Evolutionary conservation across 2,329 filamentous ascomycete genomes (phyloP), one percentile per base, ranked within the genome.

Genomic region (Aspergillus pseudoterreus): DNA sequence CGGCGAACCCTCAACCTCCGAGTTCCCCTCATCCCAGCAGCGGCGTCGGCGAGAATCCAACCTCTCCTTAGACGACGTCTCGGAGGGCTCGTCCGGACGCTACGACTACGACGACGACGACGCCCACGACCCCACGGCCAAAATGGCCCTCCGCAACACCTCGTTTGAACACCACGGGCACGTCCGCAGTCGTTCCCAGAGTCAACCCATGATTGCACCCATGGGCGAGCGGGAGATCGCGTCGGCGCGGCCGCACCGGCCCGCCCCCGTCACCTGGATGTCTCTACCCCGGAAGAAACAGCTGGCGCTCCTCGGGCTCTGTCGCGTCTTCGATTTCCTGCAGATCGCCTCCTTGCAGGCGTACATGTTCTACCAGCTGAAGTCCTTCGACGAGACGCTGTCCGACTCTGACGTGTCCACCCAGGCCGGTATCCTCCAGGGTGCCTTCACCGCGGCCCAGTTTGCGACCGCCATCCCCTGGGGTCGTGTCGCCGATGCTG

Each of bases 281-380:
- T 68, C 68, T 3, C 61, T 73, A 15, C 70, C 70, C 30, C 61
- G 57, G 27, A 73, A 73, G 57, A 61, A 65, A 22, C 70, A 73
- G 63, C 61, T 72, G 43, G 62, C 56, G 2, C 51, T 72, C 19
- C 57, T 73, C 10, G 69, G 68, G 21, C 63, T 72, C 3, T 71
- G 70, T 52, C 70, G 69, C 2, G 70, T 73, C 39, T 71, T 72
- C 47, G 70, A 73, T 48, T 72, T 73, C 50, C 54, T 73, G 12
- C 70, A 73, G 54, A 64, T 72, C 32, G 67, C 70, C 50, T 71
- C 70, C 14, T 50, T 72, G 49, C 70, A 72, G 54, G 81, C 86
- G 0, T 92, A 92, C 70, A 86, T 92, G 79, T 94, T 88, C 72
- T 94, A 92, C 67, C 88, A 92, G 67, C 80, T 95, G 33, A 85